phyloP scores from a whole-genome alignment of 345 rosid genomes.

The Aethionema arabicum region DNA sequence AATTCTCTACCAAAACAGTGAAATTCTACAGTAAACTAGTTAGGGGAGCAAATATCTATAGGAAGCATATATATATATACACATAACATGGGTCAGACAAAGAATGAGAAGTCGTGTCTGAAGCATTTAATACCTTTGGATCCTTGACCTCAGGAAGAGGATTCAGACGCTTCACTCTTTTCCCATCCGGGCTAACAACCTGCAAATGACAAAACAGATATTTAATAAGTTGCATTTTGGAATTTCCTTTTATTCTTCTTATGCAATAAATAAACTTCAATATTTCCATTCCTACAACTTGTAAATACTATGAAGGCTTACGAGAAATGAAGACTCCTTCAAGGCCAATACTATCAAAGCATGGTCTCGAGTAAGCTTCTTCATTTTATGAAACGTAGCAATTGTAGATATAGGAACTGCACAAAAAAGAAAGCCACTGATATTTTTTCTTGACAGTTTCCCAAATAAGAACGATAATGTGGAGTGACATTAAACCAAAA shows the following conservation, averaged over 20 bases:
- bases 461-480: not conserved
- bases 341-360: slow-evolving; percentile 56
- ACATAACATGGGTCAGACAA: not conserved
- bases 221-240: not conserved
- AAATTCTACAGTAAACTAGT: slow-evolving; percentile 48
- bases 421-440: slow-evolving; percentile 14
- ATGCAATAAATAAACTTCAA: not conserved
- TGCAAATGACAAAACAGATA: slow-evolving; percentile 35
- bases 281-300: not conserved
- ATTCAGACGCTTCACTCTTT: slow-evolving; percentile 80
- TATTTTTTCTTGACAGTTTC: not conserved
- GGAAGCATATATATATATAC: not conserved
- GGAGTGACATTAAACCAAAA: not conserved
- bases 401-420: slow-evolving; percentile 80
- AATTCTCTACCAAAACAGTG: slow-evolving; percentile 91
- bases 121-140: slow-evolving; percentile 58
- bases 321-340: slow-evolving; percentile 75
- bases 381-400: slow-evolving; percentile 75
- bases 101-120: slow-evolving; percentile 16
- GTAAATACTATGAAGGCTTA: slow-evolving; percentile 36
- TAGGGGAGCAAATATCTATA: slow-evolving; percentile 23
- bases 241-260: not conserved
- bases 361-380: slow-evolving; percentile 65
- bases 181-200: slow-evolving; percentile 76
- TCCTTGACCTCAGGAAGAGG: slow-evolving; percentile 63